These are phyloP conservation scores for Globisporangium parvum DNA, from an alignment of 352 stramenopile species.

Conservation along the genomic window DNA sequence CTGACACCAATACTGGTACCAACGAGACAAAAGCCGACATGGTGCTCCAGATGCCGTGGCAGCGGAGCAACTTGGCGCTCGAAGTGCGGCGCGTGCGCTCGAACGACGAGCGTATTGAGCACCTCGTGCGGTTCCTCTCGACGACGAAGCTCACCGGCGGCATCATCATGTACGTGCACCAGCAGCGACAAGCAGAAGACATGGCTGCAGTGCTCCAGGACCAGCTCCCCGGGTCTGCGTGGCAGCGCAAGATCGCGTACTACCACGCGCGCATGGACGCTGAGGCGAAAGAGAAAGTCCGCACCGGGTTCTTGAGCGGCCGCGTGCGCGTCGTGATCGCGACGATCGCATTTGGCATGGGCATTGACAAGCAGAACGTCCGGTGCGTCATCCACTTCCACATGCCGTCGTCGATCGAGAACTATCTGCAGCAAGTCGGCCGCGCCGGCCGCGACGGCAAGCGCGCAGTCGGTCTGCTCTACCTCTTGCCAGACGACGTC, in stretches of 20 bases:
- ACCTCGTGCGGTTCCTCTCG: slow-evolving; percentile 28
- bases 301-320: slow-evolving; percentile 84
- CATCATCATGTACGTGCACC: slow-evolving; percentile 81
- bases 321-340: slow-evolving; percentile 90
- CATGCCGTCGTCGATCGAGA: slow-evolving; percentile 94
- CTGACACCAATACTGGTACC: neutral
- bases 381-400: slow-evolving; percentile 97
- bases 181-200: slow-evolving; percentile 71
- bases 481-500: slow-evolving; percentile 61
- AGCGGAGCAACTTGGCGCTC: slow-evolving; percentile 58
- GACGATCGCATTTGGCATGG: slow-evolving; percentile 98
- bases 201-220: slow-evolving; percentile 59
- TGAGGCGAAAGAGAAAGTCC: slow-evolving; percentile 73
- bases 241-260: slow-evolving; percentile 45
- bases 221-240: slow-evolving; percentile 27
- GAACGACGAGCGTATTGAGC: slow-evolving; percentile 51
- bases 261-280: slow-evolving; percentile 93
- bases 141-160: slow-evolving; percentile 27
- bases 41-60: slow-evolving; percentile 73
- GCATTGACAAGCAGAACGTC: slow-evolving; percentile 98
- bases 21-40: slow-evolving; percentile 20
- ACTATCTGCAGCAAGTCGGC: slow-evolving; percentile 98
- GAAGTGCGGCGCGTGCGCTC: slow-evolving; percentile 42
- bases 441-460: slow-evolving; percentile 93
- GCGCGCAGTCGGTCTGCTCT: slow-evolving; percentile 52